Evolutionary conservation across 306 rosid genomes (phyloP), one percentile per base, ranked within the genome.

Genomic region (Parietaria judaica): DNA sequence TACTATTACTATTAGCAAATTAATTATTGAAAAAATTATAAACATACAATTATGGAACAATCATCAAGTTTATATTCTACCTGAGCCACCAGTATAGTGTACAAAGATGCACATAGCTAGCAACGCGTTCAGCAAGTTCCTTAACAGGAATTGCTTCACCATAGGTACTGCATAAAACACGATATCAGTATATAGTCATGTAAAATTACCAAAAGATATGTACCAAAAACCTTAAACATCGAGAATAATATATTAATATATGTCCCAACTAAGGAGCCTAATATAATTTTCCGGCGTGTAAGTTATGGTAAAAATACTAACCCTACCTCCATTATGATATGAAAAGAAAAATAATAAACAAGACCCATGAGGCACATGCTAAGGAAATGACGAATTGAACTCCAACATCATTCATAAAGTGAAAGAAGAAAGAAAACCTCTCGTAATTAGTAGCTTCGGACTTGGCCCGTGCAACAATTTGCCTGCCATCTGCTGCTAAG

Each of bases 1-100:
- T 38, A 39, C 48, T 74, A 3, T 46, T 41, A 8, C 59, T 53
- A 15, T 47, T 14, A 14, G 6, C 13, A 70, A 36, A 66, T 68
- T 11, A 56, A 60, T 74, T 11, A 56, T 4, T 44, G 67, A 64
- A 56, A 15, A 67, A 61, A 70, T 61, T 52, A 72, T 57, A 14
- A 63, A 41, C 58, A 9, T 59, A 38, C 36, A 65, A 50, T 52
- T 39, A 51, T 35, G 36, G 7, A 51, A 31, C 14, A 59, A 46
- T 58, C 68, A 17, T 66, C 17, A 36, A 57, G 14, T 57, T 38
- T 3, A 7, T 54, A 59, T 55, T 78, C 56, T 52, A 90, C 97
- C 97, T 86, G 78, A 92, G 95, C 99, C 96, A 92, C 99, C 99
- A 92, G 66, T 92, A 92, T 51, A 92, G 80, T 1, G 96, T 92